phyloP scores from a whole-genome alignment of 1,284 basidiomycete species.

The Leccinum ponderosum region DNA sequence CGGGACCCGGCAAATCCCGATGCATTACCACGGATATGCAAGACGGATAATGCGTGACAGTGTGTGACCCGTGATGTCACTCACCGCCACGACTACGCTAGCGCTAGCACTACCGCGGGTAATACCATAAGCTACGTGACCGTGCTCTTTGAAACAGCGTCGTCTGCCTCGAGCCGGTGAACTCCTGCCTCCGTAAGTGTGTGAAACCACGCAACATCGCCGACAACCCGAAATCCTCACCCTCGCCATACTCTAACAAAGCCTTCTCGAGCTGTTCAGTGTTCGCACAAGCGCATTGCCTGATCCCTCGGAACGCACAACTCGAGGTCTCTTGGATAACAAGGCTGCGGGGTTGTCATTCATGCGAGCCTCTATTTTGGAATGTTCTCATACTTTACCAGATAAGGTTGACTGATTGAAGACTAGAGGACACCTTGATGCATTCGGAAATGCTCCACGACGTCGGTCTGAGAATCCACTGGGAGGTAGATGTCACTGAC shows the following conservation, averaged over 20 bases:
- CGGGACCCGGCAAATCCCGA: neutral
- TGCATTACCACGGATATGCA: neutral
- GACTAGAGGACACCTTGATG: neutral
- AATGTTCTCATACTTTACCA: neutral
- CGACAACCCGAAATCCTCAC: neutral
- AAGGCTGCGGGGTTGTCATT: neutral
- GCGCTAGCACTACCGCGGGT: too few species aligned
- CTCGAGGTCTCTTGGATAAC: neutral
- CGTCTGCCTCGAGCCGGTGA: too few species aligned
- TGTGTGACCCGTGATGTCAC: neutral
- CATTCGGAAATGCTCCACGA: neutral
- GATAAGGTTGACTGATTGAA: neutral
- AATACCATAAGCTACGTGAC: too few species aligned
- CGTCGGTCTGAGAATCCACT: neutral
- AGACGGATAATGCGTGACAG: neutral
- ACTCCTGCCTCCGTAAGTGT: too few species aligned
- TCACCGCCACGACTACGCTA: too few species aligned
- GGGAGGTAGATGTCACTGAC: neutral
- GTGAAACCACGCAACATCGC: too few species aligned
- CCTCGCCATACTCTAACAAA: neutral
- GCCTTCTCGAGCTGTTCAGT: neutral
- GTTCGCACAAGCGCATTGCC: neutral
- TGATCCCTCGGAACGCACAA: neutral
- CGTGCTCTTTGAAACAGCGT: too few species aligned
- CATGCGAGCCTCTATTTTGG: neutral